Base-by-base conservation (phyloP, 768 basidiomycete genomes). In the Tricholoma bakamatsutake region DNA sequence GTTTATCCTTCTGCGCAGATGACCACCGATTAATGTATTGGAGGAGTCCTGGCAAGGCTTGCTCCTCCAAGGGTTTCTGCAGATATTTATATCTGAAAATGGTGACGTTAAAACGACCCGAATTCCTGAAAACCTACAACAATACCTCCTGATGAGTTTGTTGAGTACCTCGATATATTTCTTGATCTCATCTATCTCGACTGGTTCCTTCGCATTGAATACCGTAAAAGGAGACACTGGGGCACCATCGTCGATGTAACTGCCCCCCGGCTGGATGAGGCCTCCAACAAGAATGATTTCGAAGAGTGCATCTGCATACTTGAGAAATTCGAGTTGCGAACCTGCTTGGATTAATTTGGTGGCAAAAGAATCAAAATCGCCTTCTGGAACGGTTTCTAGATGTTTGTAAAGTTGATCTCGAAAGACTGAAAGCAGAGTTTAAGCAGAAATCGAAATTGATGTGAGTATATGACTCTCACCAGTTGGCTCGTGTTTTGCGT, bases 231-330 rank as follows among this genome's bases (percentile, higher is more conserved):
- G 91, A 35, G 88, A 93, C 12, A 84, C 77, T 28, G 91, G 88
- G 18, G 88, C 86, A 49, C 84, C 85, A 58, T 93, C 91, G 56
- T 97, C 93, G 72, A 98, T 65, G 73, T 90, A 94, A 64, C 78
- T 83, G 57, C 96, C 96, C 51, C 96, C 96, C 17, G 96, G 97
- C 73, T 98, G 95, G 64, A 99, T 84, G 60, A 99, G 87, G 40
- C 93, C 93, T 49, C 96, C 96, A 66, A 94, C 88, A 66, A 99
- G 83, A 68, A 98, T 81, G 76, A 97, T 83, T 75, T 99, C 95
- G 73, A 97, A 98, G 64, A 98, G 86, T 54, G 88, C 81, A 64
- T 97, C 94, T 73, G 93, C 90, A 86, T 98, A 98, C 77, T 97
- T 97, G 72, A 95, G 85, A 67, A 85, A 88, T 74, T 99, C 97